Conservation (phyloP, 2,329 filamentous ascomycete genomes). For the Cadophora malorum region DNA sequence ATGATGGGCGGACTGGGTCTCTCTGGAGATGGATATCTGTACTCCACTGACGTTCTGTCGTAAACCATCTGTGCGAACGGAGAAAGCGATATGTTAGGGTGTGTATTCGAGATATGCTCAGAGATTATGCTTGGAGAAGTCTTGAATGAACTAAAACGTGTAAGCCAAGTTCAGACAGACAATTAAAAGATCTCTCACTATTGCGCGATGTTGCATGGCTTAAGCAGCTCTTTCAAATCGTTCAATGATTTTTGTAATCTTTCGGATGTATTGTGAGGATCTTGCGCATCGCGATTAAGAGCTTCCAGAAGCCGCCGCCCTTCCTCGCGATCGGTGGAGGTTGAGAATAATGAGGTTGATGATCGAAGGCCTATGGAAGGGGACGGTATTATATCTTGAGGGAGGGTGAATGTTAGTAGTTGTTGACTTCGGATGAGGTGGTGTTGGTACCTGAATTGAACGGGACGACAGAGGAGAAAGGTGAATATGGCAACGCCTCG, state of each 20-base stretch:
- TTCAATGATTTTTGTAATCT: conserved; percentile 74
- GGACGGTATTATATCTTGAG: conserved; percentile 68
- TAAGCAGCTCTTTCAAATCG: conserved; percentile 77
- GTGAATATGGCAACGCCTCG: conserved; percentile 82
- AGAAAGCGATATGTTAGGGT: conserved; percentile 38
- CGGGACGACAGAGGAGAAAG: conserved; percentile 79
- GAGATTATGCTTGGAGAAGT: conserved; percentile 48
- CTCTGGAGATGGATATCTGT: conserved; percentile 37
- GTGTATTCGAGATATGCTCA: conserved; percentile 20
- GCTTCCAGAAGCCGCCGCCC: conserved; percentile 64
- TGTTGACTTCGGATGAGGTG: conserved; percentile 5
- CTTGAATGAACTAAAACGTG: conserved; percentile 61
- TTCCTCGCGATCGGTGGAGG: conserved; percentile 58
- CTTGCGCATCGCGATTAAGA: conserved; percentile 73
- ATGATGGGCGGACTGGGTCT: conserved; percentile 28
- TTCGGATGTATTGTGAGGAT: conserved; percentile 63
- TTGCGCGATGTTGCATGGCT: conserved; percentile 71
- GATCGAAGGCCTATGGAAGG: conserved; percentile 62
- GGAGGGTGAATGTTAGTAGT: conserved; percentile 33
- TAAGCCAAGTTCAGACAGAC: conserved; percentile 24
- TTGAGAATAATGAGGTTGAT: conserved; percentile 58
- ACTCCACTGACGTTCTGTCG: conserved; percentile 42
- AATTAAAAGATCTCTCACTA: conserved; percentile 46
- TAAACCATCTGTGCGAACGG: conserved; percentile 45
- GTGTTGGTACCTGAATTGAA: conserved; percentile 69